Conservation (phyloP, 495 filamentous ascomycete species). For the Durotheca rogersii region DNA sequence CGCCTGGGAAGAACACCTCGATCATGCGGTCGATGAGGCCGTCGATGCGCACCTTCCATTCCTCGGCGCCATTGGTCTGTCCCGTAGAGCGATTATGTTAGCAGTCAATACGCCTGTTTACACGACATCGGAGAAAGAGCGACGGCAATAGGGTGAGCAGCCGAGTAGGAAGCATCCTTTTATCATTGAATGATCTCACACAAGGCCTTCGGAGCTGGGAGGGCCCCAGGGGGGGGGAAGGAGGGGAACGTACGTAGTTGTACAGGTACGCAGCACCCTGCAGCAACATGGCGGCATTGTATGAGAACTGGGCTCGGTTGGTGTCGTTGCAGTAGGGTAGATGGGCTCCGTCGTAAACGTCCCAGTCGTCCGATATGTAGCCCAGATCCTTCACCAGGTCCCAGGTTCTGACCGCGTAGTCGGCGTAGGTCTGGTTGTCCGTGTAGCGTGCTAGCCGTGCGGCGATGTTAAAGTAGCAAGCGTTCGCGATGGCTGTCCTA, state of each 20-base stretch:
- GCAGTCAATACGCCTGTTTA: constrained; percentile 1
- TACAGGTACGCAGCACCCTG: constrained; percentile 59
- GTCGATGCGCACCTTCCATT: constrained; percentile 48
- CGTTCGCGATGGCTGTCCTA: constrained; percentile 55
- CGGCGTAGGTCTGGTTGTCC: constrained; percentile 58
- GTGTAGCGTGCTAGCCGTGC: constrained; percentile 62
- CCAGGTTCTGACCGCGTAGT: constrained; percentile 60
- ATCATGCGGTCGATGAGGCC: constrained; percentile 43
- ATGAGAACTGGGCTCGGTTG: constrained; percentile 52
- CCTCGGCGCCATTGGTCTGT: constrained; percentile 49
- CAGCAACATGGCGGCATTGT: constrained; percentile 60
- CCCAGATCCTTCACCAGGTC: constrained; percentile 51
- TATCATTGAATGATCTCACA: no score
- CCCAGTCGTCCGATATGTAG: constrained; percentile 42
- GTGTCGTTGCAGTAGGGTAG: constrained; percentile 41
- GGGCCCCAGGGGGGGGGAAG: neutral
- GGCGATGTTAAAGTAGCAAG: constrained; percentile 63
- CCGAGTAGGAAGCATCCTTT: no score
- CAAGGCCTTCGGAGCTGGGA: no score
- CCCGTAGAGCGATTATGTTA: constrained; percentile 6
- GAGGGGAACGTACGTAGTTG: constrained; percentile 47
- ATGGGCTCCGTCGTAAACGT: constrained; percentile 54
- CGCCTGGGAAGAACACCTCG: constrained; percentile 48
- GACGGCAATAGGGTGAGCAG: no score
- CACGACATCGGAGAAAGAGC: neutral